A percentile compares a stretch with the other conserved stretches of the same genome.
phyloP scores from a whole-genome alignment of 176 grass and related monocot genomes.

The Musa troglodytarum region DNA sequence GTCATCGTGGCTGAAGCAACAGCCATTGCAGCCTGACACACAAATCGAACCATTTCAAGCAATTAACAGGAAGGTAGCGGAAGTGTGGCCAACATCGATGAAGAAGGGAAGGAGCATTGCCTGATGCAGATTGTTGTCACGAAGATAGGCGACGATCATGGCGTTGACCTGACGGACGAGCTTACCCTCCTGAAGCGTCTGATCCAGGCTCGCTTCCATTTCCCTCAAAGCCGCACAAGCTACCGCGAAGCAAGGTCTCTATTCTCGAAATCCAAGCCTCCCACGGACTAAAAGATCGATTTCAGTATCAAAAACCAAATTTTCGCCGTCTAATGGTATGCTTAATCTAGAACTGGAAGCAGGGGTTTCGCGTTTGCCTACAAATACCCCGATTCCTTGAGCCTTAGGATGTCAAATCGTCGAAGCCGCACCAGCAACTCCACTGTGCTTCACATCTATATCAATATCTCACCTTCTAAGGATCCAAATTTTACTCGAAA shows the following conservation, averaged over 20 bases:
- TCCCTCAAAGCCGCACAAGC: not conserved
- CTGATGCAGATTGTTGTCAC: slow-evolving; percentile 59
- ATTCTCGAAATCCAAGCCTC: not conserved
- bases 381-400: not conserved
- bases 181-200: slow-evolving; percentile 76
- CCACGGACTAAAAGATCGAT: not conserved
- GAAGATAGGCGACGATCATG: slow-evolving; percentile 77
- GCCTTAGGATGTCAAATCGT: not conserved
- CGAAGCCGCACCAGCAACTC: not conserved
- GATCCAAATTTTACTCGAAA: not conserved
- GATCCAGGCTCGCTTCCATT: slow-evolving; percentile 49
- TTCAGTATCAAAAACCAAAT: not conserved
- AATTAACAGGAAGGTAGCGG: slow-evolving; percentile 2
- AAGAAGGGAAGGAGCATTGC: slow-evolving; percentile 2
- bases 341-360: not conserved
- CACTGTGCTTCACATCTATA: not conserved
- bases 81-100: not conserved
- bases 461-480: not conserved
- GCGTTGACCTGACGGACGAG: slow-evolving; percentile 75
- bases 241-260: not conserved
- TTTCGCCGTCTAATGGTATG: not conserved
- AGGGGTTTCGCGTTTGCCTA: not conserved
- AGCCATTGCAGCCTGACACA: slow-evolving; percentile 42
- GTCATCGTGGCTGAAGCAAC: slow-evolving; percentile 84
- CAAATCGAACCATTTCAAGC: not conserved